phyloP scores from a whole-genome alignment of 306 rosid genomes.

The Gleditsia sinensis region DNA sequence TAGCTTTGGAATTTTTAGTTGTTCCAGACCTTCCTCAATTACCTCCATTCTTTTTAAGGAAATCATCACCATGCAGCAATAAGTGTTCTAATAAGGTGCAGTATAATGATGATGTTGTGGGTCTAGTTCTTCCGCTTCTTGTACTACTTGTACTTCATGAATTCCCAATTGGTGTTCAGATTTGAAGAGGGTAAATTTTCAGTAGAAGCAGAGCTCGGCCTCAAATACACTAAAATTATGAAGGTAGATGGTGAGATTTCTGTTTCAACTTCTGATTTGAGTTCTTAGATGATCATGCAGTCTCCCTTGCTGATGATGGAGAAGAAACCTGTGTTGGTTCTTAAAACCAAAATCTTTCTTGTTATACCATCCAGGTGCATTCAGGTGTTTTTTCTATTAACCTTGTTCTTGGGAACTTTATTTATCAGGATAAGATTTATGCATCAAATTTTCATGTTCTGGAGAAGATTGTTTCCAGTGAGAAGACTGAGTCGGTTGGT shows the following conservation, averaged over 20 bases:
- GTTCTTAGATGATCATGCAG: conserved; percentile 27
- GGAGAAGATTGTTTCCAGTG: no score
- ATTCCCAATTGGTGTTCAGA: conserved; percentile 42
- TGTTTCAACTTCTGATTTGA: conserved; percentile 21
- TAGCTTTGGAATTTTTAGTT: conserved; percentile 50
- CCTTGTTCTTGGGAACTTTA: no score
- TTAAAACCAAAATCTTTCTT: no score
- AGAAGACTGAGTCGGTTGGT: no score
- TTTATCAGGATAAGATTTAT: no score
- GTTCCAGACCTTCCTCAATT: conserved; percentile 59
- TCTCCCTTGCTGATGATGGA: conserved; percentile 56
- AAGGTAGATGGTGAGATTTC: conserved; percentile 45
- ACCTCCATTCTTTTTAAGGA: conserved; percentile 69
- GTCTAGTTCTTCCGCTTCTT: conserved; percentile 73
- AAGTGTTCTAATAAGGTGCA: no score
- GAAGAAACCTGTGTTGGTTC: no score
- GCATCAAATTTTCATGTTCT: no score
- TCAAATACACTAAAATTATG: conserved; percentile 48
- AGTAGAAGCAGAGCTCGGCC: conserved; percentile 44
- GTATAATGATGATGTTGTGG: conserved; percentile 58
- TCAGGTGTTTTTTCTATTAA: no score
- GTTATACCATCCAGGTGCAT: no score
- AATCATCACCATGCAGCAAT: conserved; percentile 45
- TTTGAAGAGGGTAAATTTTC: conserved; percentile 45
- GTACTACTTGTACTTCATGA: conserved; percentile 55